Evolutionary conservation across 306 rosid genomes (phyloP), one percentile per base, ranked within the genome.

Genomic region (Sicyos edulis): DNA sequence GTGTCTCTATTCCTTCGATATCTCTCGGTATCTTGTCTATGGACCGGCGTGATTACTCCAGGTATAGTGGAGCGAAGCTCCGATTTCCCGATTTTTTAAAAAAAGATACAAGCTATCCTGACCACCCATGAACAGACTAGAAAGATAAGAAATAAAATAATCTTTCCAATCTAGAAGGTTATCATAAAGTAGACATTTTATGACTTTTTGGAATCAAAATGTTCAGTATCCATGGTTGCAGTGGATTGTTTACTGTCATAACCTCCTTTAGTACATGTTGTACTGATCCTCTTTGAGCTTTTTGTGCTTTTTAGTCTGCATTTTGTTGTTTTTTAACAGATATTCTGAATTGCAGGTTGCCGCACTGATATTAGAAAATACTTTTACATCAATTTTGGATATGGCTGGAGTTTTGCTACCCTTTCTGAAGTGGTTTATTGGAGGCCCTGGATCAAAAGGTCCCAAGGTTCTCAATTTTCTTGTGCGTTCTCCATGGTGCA

Each of bases 321-420:
- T 17, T 12, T 42, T 65, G 10, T 42, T 29, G 61, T 57, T 68
- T 21, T 65, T 63, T 44, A 60, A 12, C 26, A 63, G 70, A 71
- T 74, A 71, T 74, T 82, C 74, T 82, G 75, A 73, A 66, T 71
- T 82, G 64, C 83, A 95, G 99, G 89, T 95, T 81, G 88, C 92
- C 76, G 97, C 91, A 59, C 77, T 95, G 80, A 86, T 95, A 77
- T 73, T 95, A 64, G 99, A 95, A 83, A 95, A 95, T 78, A 91
- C 99, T 70, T 95, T 95, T 80, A 91, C 97, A 9, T 95, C 99
- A 78, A 91, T 95, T 81, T 80, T 95, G 88, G 99, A 95, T 83
- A 89, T 95, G 99, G 96, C 97, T 79, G 99, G 97, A 84, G 91
- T 95, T 84, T 24, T 95, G 73, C 75, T 95, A 79, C 99, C 99